Evolutionary conservation across 768 basidiomycete species (phyloP).

Genomic region (Paxillus involutus): DNA sequence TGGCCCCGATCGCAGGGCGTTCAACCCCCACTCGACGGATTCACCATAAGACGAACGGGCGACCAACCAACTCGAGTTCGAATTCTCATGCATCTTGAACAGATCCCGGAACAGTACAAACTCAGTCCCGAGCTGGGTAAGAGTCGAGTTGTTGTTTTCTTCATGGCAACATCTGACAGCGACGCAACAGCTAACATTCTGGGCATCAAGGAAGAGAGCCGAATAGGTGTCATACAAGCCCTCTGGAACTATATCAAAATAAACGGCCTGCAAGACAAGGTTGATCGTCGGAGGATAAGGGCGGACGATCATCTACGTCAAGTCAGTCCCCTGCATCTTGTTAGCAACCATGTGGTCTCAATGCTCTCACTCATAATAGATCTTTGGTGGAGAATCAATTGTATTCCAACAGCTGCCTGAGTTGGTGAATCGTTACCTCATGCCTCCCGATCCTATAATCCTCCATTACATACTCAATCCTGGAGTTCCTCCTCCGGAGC

Average conservation of each 20-base stretch:
- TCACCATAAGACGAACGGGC: slow-evolving; percentile 79
- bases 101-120: slow-evolving; percentile 85
- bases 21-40: slow-evolving; percentile 76
- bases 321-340: slow-evolving; percentile 37
- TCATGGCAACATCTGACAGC: slow-evolving; percentile 2
- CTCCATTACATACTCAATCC: slow-evolving; percentile 78
- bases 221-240: slow-evolving; percentile 75
- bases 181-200: slow-evolving; percentile 53
- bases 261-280: slow-evolving; percentile 79
- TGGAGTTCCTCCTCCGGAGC: slow-evolving; percentile 58
- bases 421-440: slow-evolving; percentile 76
- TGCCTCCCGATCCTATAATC: slow-evolving; percentile 76
- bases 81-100: slow-evolving; percentile 83
- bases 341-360: neutral
- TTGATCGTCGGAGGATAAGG: slow-evolving; percentile 67
- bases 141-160: slow-evolving; percentile 6
- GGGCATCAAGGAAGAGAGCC: slow-evolving; percentile 82
- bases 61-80: slow-evolving; percentile 77
- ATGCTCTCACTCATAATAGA: slow-evolving; percentile 37
- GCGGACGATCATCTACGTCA: slow-evolving; percentile 67
- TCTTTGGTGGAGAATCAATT: slow-evolving; percentile 70
- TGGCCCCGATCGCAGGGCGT: slow-evolving; percentile 61
- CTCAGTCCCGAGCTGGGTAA: slow-evolving; percentile 73
- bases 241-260: slow-evolving; percentile 94
- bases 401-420: slow-evolving; percentile 83